Evolutionary conservation across 2,329 filamentous ascomycete species (phyloP), one percentile per base, ranked within the genome.

Genomic region (Fusarium sulawesiense): DNA sequence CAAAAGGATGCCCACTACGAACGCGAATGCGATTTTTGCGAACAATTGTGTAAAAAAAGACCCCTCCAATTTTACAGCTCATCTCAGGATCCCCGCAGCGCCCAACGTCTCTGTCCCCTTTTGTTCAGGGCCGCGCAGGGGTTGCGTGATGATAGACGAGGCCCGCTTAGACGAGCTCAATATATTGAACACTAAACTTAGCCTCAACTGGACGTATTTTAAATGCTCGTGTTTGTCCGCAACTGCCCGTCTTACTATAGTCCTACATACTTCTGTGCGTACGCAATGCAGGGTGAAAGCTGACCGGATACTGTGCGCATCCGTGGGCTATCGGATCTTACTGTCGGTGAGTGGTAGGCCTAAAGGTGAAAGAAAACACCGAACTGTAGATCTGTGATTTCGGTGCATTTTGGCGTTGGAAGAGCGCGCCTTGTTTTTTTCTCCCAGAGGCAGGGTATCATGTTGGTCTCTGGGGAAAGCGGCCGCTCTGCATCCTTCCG

Each of bases 11-110:
- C 42, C 20, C 25, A 13, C 44, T 13, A 42, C 61, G 34, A 72
- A 63, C 20, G 56, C 69, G 69, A 70, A 70, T 21, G 32, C 69
- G 58, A 64, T 11, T 21, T 56, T 45, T 41, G 21, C 49, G 49
- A 70, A 10, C 13, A 46, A 20, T 29, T 14, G 41, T 56, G 40
- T 65, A 37, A 37, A 72, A 66, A 71, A 54, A 66, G 48, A 49
- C 48, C 56, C 49, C 65, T 66, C 54, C 54, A 60, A 71, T 70
- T 46, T 70, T 46, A 63, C 29, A 48, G n/a, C 29, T 49, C 55
- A 56, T 50, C 48, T 47, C 23, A 58, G 32, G 30, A 40, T 47
- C 66, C 41, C 58, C 49, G 50, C 45, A 64, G 25, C 18, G 27
- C 30, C 41, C 29, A 49, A 59, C 41, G 56, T 21, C 40, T 40